Conservation (phyloP, 345 rosid genomes). For the Ricinus communis region DNA sequence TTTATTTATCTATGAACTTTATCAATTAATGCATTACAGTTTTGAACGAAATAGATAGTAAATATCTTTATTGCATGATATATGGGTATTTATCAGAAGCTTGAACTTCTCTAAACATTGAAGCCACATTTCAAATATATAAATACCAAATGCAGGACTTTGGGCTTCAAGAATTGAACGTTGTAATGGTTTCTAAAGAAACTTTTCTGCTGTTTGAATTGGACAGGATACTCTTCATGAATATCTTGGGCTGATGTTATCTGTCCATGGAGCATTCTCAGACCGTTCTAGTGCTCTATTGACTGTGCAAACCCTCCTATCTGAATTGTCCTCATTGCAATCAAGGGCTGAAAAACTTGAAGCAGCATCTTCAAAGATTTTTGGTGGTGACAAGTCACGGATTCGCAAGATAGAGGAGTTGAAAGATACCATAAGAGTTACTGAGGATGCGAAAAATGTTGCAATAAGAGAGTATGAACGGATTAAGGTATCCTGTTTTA, state of each 20-base stretch:
- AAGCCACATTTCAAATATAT: neutral
- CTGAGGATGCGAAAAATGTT: slow-evolving; percentile 87
- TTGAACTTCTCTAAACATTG: neutral
- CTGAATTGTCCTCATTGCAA: slow-evolving; percentile 74
- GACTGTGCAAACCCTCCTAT: slow-evolving; percentile 86
- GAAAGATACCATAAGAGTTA: slow-evolving; percentile 70
- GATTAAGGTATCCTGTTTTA: slow-evolving; percentile 59
- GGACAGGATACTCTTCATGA: slow-evolving; percentile 88
- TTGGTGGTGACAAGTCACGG: slow-evolving; percentile 97
- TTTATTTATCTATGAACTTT: too few relatives aligned
- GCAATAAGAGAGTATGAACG: slow-evolving; percentile 84
- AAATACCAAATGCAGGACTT: neutral
- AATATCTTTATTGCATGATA: slow-evolving; percentile 9
- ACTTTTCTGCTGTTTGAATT: slow-evolving; percentile 2
- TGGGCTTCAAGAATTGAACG: neutral
- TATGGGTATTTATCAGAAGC: slow-evolving; percentile 3
- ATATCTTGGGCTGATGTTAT: slow-evolving; percentile 83
- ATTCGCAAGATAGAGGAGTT: slow-evolving; percentile 83
- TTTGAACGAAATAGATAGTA: too few relatives aligned
- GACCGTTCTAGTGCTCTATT: slow-evolving; percentile 85
- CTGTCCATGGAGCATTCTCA: slow-evolving; percentile 85
- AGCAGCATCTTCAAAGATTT: slow-evolving; percentile 88
- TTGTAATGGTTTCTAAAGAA: neutral
- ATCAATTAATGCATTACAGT: too few relatives aligned
- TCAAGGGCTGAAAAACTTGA: slow-evolving; percentile 83